Percentiles rank a stretch among this genome's conserved stretches.
phyloP scores from a whole-genome alignment of 192 early-diverging fungal species.

The Glomus cerebriforme region DNA sequence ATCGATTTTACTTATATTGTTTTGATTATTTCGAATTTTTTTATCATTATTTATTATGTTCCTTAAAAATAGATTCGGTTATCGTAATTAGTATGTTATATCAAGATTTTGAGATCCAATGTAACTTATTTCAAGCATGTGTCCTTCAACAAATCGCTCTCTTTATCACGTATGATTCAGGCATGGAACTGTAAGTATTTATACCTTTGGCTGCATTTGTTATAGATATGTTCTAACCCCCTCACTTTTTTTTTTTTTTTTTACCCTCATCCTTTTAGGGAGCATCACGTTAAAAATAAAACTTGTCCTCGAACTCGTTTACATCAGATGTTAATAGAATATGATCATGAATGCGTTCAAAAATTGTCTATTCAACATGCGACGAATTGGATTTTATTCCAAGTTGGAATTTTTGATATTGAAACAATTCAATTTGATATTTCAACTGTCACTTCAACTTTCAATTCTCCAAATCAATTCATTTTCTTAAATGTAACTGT shows the following conservation, averaged over 20 bases:
- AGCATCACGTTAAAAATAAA: neutral
- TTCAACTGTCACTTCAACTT: neutral
- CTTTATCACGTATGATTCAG: neutral
- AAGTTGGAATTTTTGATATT: neutral
- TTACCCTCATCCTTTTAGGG: neutral
- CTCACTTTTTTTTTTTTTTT: too few relatives aligned
- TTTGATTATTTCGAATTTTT: too few relatives aligned
- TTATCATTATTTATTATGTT: too few relatives aligned
- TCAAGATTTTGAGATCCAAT: neutral
- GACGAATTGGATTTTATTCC: neutral
- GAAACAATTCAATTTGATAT: neutral
- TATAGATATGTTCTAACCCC: too few relatives aligned
- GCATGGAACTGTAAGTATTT: neutral
- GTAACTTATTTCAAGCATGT: neutral
- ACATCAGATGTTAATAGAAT: neutral
- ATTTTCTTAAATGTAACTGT: slow-evolving; percentile 11
- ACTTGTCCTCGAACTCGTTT: neutral
- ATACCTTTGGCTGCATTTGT: too few relatives aligned
- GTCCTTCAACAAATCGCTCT: neutral
- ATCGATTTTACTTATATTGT: too few relatives aligned
- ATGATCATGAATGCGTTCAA: neutral
- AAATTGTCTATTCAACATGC: neutral
- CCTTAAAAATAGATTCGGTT: neutral
- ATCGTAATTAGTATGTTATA: neutral
- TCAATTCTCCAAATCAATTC: slow-evolving; percentile 3